A percentile compares a stretch with the other conserved stretches of the same genome.
These are phyloP conservation scores for Orychophragmus violaceus DNA, from an alignment of 345 rosid genomes.

Conservation along the genomic window DNA sequence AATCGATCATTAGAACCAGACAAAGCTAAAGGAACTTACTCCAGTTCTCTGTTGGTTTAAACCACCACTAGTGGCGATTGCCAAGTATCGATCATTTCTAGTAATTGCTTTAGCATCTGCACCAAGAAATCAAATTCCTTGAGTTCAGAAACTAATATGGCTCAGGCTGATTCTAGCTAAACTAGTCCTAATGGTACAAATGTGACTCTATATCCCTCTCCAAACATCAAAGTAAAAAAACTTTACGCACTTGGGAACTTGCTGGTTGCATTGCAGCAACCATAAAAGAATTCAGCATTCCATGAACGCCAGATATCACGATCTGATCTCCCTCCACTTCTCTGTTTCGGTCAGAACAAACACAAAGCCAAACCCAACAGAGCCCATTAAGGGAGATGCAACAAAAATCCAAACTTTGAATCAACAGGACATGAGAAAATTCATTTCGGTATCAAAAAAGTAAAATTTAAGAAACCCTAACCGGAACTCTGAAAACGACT, in stretches of 20 bases:
- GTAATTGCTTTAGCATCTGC: slow-evolving; percentile 57
- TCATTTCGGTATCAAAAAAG: no score
- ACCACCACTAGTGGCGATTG: slow-evolving; percentile 84
- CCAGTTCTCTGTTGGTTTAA: slow-evolving; percentile 96
- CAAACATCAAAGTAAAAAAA: not conserved
- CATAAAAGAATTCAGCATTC: slow-evolving; percentile 49
- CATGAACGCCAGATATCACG: slow-evolving; percentile 77
- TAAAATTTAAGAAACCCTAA: slow-evolving; percentile 47
- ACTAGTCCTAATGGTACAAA: not conserved
- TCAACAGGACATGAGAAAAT: no score
- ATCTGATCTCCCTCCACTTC: slow-evolving; percentile 52
- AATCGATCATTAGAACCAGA: not conserved
- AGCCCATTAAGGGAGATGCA: not conserved
- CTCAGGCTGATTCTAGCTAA: not conserved
- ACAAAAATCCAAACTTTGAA: slow-evolving; percentile 11
- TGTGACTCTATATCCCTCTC: not conserved
- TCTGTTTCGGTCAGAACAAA: slow-evolving; percentile 37
- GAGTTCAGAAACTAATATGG: not conserved
- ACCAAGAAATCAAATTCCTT: not conserved
- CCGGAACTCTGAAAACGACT: slow-evolving; percentile 58
- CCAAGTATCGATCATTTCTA: slow-evolving; percentile 52
- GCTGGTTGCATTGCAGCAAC: slow-evolving; percentile 70
- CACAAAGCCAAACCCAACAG: slow-evolving; percentile 4
- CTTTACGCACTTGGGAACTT: slow-evolving; percentile 51
- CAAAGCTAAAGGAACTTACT: slow-evolving; percentile 37